phyloP scores from a whole-genome alignment of 2,329 filamentous ascomycete genomes.

The Arachnomyces sp. region DNA sequence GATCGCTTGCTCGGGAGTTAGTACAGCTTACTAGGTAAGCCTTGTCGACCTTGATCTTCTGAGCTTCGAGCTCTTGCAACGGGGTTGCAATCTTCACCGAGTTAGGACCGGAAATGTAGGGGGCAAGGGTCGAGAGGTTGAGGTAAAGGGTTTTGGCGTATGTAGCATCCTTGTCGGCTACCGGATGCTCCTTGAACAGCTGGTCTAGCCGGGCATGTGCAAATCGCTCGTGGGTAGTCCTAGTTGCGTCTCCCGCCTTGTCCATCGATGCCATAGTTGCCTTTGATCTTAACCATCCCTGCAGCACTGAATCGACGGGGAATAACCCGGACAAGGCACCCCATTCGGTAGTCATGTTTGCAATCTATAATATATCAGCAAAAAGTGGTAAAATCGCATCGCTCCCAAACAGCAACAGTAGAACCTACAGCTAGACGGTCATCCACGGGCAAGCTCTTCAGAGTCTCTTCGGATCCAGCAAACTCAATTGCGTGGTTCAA shows the following conservation, averaged over 20 bases:
- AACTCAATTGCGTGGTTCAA: conserved; percentile 90
- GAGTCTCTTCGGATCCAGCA: conserved; percentile 67
- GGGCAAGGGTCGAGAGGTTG: conserved; percentile 72
- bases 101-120: conserved; percentile 80
- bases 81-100: conserved; percentile 82
- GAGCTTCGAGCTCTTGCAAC: conserved; percentile 59
- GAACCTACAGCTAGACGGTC: conserved; percentile 57
- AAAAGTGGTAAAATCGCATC: conserved; percentile 37
- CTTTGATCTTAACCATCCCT: conserved; percentile 67
- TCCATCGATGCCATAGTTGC: conserved; percentile 62
- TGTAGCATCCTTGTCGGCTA: conserved; percentile 64
- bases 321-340: conserved; percentile 67
- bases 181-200: conserved; percentile 57
- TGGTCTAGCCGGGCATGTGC: conserved; percentile 65
- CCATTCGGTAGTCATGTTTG: conserved; percentile 80
- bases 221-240: conserved; percentile 51
- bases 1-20: conserved; percentile 71
- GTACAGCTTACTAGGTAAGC: conserved; percentile 89
- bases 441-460: conserved; percentile 63
- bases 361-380: conserved; percentile 17
- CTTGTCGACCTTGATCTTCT: conserved; percentile 71
- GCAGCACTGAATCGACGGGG: conserved; percentile 65
- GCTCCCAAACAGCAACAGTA: conserved; percentile 28
- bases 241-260: conserved; percentile 12
- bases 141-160: conserved; percentile 81